Evolutionary conservation across 306 rosid species (phyloP).

Genomic region (Vigna reflexopilosa): DNA sequence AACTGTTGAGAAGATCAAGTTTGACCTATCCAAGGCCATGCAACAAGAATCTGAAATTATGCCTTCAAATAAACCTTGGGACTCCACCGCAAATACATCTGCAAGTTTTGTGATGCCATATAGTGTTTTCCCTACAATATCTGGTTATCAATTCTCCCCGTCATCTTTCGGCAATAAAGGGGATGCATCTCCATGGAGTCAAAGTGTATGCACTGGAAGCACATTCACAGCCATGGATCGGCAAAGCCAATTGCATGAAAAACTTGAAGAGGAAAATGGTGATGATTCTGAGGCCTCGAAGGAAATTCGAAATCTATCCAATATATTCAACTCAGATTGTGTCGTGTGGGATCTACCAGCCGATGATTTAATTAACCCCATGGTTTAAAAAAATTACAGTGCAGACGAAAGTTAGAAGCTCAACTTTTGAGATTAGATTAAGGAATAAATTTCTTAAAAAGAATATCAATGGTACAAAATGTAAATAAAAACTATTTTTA

Average conservation of each 20-base stretch:
- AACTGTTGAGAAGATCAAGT: constrained; percentile 71
- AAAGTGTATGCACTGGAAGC: constrained; percentile 83
- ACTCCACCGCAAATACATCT: constrained; percentile 56
- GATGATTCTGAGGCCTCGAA: constrained; percentile 67
- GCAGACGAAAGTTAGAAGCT: constrained; percentile 44
- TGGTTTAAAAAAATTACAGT: constrained; percentile 55
- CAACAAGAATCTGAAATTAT: constrained; percentile 73
- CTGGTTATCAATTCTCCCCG: constrained; percentile 66
- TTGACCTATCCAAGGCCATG: constrained; percentile 73
- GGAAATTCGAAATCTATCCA: constrained; percentile 69
- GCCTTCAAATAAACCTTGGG: constrained; percentile 70
- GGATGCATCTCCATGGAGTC: constrained; percentile 84
- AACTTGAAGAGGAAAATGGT: constrained; percentile 64
- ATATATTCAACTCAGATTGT: constrained; percentile 75
- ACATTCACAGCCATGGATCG: constrained; percentile 78
- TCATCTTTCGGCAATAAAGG: constrained; percentile 64
- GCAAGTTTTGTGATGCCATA: constrained; percentile 58
- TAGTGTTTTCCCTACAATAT: constrained; percentile 65
- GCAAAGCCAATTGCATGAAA: constrained; percentile 64
- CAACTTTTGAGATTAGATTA: constrained; percentile 42
- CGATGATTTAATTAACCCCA: constrained; percentile 78
- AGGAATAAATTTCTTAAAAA: constrained; percentile 54
- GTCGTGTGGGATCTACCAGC: constrained; percentile 92
- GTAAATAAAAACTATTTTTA: constrained; percentile 73
- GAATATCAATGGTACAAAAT: constrained; percentile 54